Evolutionary conservation across 2,329 filamentous ascomycete genomes (phyloP).

Genomic region (Alternaria longipes): DNA sequence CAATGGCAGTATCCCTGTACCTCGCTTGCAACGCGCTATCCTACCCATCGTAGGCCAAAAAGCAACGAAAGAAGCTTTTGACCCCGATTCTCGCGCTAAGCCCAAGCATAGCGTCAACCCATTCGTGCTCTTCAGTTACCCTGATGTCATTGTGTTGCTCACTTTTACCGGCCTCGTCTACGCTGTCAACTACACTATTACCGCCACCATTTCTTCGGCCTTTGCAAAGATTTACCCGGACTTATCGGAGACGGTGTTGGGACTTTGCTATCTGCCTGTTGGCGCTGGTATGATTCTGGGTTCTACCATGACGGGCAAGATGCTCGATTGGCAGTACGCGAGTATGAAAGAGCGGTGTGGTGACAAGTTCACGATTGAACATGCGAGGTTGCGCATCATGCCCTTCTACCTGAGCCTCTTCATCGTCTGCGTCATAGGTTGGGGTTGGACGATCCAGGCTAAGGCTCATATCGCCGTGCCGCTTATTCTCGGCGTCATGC

Average conservation of each 20-base stretch:
- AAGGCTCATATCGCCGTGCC: slow-evolving; percentile 35
- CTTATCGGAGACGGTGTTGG: slow-evolving; percentile 36
- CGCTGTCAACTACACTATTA: slow-evolving; percentile 44
- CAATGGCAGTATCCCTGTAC: slow-evolving; percentile 44
- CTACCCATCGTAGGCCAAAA: slow-evolving; percentile 37
- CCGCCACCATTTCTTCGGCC: slow-evolving; percentile 40
- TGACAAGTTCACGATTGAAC: slow-evolving; percentile 38
- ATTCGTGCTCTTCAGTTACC: slow-evolving; percentile 39
- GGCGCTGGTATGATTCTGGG: slow-evolving; percentile 65
- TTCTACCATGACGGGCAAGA: slow-evolving; percentile 61
- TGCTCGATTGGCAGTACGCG: slow-evolving; percentile 63
- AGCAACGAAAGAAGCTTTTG: slow-evolving; percentile 16
- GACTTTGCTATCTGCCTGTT: slow-evolving; percentile 62
- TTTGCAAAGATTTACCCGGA: slow-evolving; percentile 37
- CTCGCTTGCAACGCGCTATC: slow-evolving; percentile 31
- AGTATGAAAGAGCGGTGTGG: slow-evolving; percentile 40
- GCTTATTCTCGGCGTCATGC: slow-evolving; percentile 31
- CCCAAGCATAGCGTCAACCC: slow-evolving; percentile 39
- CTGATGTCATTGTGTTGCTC: slow-evolving; percentile 55
- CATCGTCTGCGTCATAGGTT: slow-evolving; percentile 37
- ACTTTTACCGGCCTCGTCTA: slow-evolving; percentile 48
- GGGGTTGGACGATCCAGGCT: slow-evolving; percentile 38
- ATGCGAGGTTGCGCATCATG: slow-evolving; percentile 40
- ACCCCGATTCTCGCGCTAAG: slow-evolving; percentile 24
- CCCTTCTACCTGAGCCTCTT: slow-evolving; percentile 38